Percentiles rank a stretch among this genome's conserved stretches.
Evolutionary conservation across 2,329 filamentous ascomycete species (phyloP).

Genomic region (Helminthosporium solani): DNA sequence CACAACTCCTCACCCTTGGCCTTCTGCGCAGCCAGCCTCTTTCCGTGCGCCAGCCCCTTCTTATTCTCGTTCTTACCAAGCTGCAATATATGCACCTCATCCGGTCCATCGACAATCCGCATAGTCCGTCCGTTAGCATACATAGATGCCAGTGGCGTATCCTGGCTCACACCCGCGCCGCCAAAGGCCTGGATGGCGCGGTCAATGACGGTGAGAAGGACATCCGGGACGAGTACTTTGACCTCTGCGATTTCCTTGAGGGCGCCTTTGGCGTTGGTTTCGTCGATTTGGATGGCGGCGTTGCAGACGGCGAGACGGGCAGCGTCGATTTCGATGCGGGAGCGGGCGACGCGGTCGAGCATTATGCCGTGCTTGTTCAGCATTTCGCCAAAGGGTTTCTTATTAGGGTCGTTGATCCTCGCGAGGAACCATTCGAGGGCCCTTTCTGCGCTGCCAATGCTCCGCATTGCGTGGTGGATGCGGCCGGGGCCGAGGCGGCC

Average conservation of each 20-base stretch:
- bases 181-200: constrained; percentile 92
- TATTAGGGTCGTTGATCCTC: constrained; percentile 86
- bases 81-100: constrained; percentile 83
- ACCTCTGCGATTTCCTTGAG: constrained; percentile 93
- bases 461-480: constrained; percentile 97
- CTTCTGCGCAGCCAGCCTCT: constrained; percentile 64
- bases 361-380: constrained; percentile 90
- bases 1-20: constrained; percentile 66
- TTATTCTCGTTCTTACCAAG: constrained; percentile 79
- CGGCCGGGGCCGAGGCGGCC: constrained; percentile 92
- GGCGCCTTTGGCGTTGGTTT: constrained; percentile 81
- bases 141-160: constrained; percentile 79
- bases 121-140: constrained; percentile 81
- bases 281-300: constrained; percentile 92
- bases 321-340: constrained; percentile 89
- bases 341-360: constrained; percentile 90
- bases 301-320: constrained; percentile 89
- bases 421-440: constrained; percentile 94
- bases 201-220: constrained; percentile 84
- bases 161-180: constrained; percentile 86
- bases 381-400: constrained; percentile 87
- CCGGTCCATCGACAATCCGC: constrained; percentile 86
- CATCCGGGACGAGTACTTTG: constrained; percentile 85
- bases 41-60: constrained; percentile 61
- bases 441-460: constrained; percentile 85